Evolutionary conservation across 345 rosid species (phyloP).

Genomic region (Salix koriyanagi): DNA sequence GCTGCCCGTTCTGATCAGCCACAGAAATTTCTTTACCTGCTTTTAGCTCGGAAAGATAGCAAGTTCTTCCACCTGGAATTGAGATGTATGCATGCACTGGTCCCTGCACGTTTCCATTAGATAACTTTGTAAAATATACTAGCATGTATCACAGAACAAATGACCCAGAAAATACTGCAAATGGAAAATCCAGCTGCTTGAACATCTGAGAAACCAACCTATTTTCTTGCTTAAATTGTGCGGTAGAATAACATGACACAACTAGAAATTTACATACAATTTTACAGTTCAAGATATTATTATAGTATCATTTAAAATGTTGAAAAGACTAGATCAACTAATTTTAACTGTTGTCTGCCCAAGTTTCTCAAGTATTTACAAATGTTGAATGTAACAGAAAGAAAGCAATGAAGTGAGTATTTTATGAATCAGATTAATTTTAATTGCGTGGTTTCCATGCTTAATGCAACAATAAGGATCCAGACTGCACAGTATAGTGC

Average conservation of each 20-base stretch:
- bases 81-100: slow-evolving; percentile 82
- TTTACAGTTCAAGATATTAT: too few relatives aligned
- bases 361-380: background rate
- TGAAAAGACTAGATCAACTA: background rate
- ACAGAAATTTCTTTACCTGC: slow-evolving; percentile 68
- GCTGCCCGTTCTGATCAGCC: slow-evolving; percentile 59
- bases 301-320: background rate
- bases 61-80: slow-evolving; percentile 77
- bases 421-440: background rate
- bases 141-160: background rate
- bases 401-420: background rate
- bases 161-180: background rate
- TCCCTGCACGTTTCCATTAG: slow-evolving; percentile 43
- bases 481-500: background rate
- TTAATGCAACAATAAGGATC: background rate
- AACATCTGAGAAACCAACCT: background rate
- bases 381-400: background rate
- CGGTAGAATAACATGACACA: too few relatives aligned
- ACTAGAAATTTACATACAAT: too few relatives aligned
- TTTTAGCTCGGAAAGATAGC: slow-evolving; percentile 81
- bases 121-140: background rate
- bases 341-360: background rate
- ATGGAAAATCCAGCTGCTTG: background rate
- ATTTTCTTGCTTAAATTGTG: background rate
- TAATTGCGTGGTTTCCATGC: background rate